Conservation (phyloP, 202 grass and related monocot genomes). For the Tripidium arundinaceum region DNA sequence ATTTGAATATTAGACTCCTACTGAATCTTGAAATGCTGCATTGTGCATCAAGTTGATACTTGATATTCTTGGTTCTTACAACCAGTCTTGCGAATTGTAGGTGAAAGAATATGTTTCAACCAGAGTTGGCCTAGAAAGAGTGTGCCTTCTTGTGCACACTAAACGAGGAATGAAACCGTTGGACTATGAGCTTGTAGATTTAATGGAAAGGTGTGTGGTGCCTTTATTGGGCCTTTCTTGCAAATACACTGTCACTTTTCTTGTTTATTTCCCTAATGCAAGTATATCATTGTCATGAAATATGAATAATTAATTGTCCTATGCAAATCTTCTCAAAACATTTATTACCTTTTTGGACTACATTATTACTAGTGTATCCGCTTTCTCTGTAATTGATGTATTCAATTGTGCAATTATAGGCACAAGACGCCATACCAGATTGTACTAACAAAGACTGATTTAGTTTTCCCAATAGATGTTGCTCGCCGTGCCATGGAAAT, state of each 20-base stretch:
- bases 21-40: neutral
- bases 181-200: conserved; percentile 86
- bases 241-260: neutral
- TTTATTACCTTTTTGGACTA: neutral
- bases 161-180: conserved; percentile 98
- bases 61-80: conserved; percentile 32
- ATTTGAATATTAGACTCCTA: conserved; percentile 6
- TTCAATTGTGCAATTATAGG: conserved; percentile 30
- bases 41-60: neutral
- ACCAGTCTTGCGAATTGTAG: conserved; percentile 31
- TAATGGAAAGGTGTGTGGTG: conserved; percentile 83
- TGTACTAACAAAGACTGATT: conserved; percentile 85
- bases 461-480: conserved; percentile 91
- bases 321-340: neutral
- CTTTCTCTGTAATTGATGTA: neutral
- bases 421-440: conserved; percentile 94
- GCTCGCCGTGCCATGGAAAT: conserved; percentile 89
- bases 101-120: conserved; percentile 97
- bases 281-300: neutral
- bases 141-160: conserved; percentile 92
- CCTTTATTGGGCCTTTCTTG: conserved; percentile 2
- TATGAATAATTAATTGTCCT: neutral
- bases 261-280: conserved; percentile 2
- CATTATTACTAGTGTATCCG: neutral
- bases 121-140: conserved; percentile 80